A percentile compares a stretch with the other conserved stretches of the same genome.
phyloP scores from a whole-genome alignment of 805 yeast species.

The Kluyveromyces nonfermentans region DNA sequence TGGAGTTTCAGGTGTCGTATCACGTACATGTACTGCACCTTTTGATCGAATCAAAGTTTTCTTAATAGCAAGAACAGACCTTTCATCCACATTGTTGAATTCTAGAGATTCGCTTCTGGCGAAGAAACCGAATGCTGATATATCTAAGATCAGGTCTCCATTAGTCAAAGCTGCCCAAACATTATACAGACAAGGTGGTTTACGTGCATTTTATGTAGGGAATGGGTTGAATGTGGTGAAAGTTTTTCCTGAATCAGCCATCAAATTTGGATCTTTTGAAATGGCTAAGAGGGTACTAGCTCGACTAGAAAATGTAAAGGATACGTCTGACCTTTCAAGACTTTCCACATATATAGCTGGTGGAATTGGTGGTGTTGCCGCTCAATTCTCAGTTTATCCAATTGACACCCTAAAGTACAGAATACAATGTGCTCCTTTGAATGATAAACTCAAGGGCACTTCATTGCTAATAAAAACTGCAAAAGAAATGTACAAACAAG shows the following conservation, averaged over 20 bases:
- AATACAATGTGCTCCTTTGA: slow-evolving; percentile 83
- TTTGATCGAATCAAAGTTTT: slow-evolving; percentile 92
- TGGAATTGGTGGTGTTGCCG: slow-evolving; percentile 90
- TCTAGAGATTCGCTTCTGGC: slow-evolving; percentile 41
- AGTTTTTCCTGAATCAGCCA: slow-evolving; percentile 95
- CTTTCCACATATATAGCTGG: slow-evolving; percentile 84
- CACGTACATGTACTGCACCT: slow-evolving; percentile 95
- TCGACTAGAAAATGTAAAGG: slow-evolving; percentile 62
- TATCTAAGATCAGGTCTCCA: slow-evolving; percentile 57
- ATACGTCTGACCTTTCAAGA: slow-evolving; percentile 60
- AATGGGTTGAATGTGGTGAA: slow-evolving; percentile 89
- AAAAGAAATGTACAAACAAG: slow-evolving; percentile 63
- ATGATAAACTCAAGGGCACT: slow-evolving; percentile 51
- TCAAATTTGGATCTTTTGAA: slow-evolving; percentile 94
- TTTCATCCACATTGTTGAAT: slow-evolving; percentile 58
- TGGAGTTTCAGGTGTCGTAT: slow-evolving; percentile 90
- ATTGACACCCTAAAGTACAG: slow-evolving; percentile 91
- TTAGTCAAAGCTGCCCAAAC: slow-evolving; percentile 70
- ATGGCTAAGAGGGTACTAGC: slow-evolving; percentile 70
- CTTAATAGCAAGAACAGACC: slow-evolving; percentile 81
- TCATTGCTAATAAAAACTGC: slow-evolving; percentile 58
- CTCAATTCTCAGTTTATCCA: slow-evolving; percentile 91
- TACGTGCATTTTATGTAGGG: slow-evolving; percentile 84
- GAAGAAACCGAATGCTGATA: slow-evolving; percentile 31
- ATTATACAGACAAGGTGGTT: slow-evolving; percentile 81